Percentiles rank a stretch among this genome's conserved stretches.
Conservation (phyloP, 2,329 filamentous ascomycete species). For the Trichoderma pleuroti region DNA sequence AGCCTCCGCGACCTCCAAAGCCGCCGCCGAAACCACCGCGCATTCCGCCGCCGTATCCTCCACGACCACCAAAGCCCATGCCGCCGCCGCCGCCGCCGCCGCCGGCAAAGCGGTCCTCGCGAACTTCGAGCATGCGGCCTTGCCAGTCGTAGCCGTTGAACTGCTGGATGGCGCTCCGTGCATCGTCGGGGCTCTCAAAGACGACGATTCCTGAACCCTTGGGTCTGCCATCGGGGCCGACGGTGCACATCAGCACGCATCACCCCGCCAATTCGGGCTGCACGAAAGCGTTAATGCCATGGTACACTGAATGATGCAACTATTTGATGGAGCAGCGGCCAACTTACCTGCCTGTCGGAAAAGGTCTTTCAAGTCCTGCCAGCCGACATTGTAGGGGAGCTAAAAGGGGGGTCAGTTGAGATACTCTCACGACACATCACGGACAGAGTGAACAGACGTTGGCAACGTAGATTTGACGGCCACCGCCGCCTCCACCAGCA, state of each 20-base stretch:
- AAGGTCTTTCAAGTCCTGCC: slow-evolving; percentile 98
- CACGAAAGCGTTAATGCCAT: not conserved
- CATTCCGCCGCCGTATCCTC: slow-evolving; percentile 57
- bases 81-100: slow-evolving; percentile 51
- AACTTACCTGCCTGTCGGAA: slow-evolving; percentile 94
- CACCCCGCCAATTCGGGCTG: slow-evolving; percentile 66
- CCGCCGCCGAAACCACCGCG: slow-evolving; percentile 51
- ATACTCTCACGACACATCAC: slow-evolving; percentile 20
- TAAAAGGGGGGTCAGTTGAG: slow-evolving; percentile 39
- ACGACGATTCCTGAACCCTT: slow-evolving; percentile 97
- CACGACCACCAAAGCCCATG: slow-evolving; percentile 54
- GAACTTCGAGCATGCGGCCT: slow-evolving; percentile 86
- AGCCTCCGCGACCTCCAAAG: slow-evolving; percentile 42
- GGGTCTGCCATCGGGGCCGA: slow-evolving; percentile 84
- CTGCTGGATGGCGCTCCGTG: slow-evolving; percentile 90
- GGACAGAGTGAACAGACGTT: slow-evolving; percentile 70
- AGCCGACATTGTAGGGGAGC: slow-evolving; percentile 96
- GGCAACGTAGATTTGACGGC: slow-evolving; percentile 92
- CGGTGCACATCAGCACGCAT: slow-evolving; percentile 92
- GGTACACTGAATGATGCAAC: not conserved
- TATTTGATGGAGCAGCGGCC: not conserved
- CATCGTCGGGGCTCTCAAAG: slow-evolving; percentile 92
- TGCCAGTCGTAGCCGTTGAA: slow-evolving; percentile 99
- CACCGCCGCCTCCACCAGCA: slow-evolving; percentile 48
- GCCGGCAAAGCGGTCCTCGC: slow-evolving; percentile 90